Base-by-base conservation (phyloP, 225 moss, liverwort and hornwort species). In the Marchantia polymorpha region DNA sequence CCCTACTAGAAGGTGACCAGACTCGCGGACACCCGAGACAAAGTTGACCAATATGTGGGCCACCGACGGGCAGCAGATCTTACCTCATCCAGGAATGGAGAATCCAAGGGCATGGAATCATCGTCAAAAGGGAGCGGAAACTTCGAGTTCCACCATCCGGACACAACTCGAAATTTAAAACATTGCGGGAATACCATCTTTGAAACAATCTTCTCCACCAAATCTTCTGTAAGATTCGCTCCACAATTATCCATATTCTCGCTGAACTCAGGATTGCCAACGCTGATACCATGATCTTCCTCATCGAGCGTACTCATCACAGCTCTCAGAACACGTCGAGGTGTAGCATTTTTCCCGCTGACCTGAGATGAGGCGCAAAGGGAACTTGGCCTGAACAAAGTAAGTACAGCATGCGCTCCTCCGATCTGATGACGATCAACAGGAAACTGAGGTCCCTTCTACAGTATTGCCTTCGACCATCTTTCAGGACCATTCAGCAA, bases 101-200 rank as follows among this genome's bases (percentile, higher is more conserved):
- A 67, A 67, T 11, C 8, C 27, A 31, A 31, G 11, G 30, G 29
- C 1, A 8, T 27, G 11, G 29, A 31, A 16, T 10, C 29, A 63
- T 12, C 63, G 3, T 63, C 4, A 13, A 12, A 63, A 23, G 20
- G 22, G 63, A 63, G 9, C 9, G 63, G 58, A 29, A 75, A 56
- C 27, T 75, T 75, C 17, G 31, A 75, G 30, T 75, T 31, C 75
- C 75, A 75, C 30, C 12, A 27, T 59, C 23, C 23, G 23, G 75
- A 75, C 8, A 56, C 30, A 9, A 31, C 25, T 39, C 75, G 58
- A 53, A 14, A 13, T 56, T 75, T 75, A 52, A 56, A 56, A 31
- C 59, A 56, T 11, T 26, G 31, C 12, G 73, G 75, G 30, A 75
- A 75, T 14, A 14, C 29, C 3, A 59, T 29, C 15, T 17, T 56